Evolutionary conservation across 805 yeast species (phyloP), one percentile per base, ranked within the genome.

Genomic region (Candida verbasci): DNA sequence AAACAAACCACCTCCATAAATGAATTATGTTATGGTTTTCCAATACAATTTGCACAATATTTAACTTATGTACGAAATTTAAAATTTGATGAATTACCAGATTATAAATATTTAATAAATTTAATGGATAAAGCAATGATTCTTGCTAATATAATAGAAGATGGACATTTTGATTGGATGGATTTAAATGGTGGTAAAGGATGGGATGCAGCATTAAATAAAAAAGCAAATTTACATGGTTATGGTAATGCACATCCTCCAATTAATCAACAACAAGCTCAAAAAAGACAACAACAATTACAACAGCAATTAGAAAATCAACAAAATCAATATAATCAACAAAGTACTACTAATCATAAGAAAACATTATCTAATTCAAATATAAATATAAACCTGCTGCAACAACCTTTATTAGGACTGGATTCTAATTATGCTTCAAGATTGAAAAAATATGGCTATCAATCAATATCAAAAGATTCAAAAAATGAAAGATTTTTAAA

Each of bases 121-220:
- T 67, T 93, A 42, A 71, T 93, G 72, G 74, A 86, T 45, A 79
- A 86, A 42, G 93, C 88, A 0, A 65, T 93, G 43, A 80, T 78
- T 34, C 80, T 82, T 23, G 70, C 82, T 35, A 83, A 80, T 34
- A 86, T 80, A 43, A 83, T 80, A 35, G 51, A 41, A 28, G 97
- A 93, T 62, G 95, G 86, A 31, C 89, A 86, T 53, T 93, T 88
- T 62, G 98, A 93, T 68, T 93, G 98, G 98, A 86, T 88, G 96
- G 85, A 83, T 52, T 71, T 93, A 49, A 93, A 93, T 58, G 86
- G 85, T 39, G 97, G 97, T 42, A 80, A 82, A 58, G 97, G 97
- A 37, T 91, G 96, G 96, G 97, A 93, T 63, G 76, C 86, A 21
- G 69, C 84, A 14, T 78, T 83, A 44, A 88, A 88, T 62, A 88